Conservation (phyloP, 2,329 filamentous ascomycete species). For the Microsporum ferrugineum region DNA sequence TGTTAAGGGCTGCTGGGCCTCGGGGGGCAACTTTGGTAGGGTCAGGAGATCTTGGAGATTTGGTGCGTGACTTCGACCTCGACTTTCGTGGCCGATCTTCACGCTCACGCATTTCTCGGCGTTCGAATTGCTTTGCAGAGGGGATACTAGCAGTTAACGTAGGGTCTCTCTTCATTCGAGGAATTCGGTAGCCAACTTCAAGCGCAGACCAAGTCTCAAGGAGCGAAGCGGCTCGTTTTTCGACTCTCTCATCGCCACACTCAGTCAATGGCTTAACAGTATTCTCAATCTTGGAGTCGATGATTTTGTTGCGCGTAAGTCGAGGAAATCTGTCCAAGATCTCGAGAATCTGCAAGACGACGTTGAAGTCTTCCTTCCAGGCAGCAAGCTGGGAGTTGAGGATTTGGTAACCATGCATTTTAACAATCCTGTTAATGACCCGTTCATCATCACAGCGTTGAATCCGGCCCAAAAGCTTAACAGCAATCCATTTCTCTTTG, state of each 20-base stretch:
- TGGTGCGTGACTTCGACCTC: constrained; percentile 37
- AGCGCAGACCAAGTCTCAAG: constrained; percentile 80
- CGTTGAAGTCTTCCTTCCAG: constrained; percentile 81
- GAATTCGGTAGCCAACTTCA: constrained; percentile 84
- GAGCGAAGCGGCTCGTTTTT: constrained; percentile 57
- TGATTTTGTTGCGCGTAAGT: constrained; percentile 91
- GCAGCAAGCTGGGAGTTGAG: constrained; percentile 74
- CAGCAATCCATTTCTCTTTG: constrained; percentile 98
- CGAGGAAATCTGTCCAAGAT: constrained; percentile 79
- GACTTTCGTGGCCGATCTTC: constrained; percentile 41
- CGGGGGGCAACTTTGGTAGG: constrained; percentile 25
- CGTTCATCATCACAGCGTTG: constrained; percentile 76
- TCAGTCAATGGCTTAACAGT: constrained; percentile 58
- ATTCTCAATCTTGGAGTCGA: constrained; percentile 86
- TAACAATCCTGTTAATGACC: constrained; percentile 77
- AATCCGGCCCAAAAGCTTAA: constrained; percentile 83
- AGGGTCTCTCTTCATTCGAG: constrained; percentile 72
- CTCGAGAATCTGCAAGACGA: constrained; percentile 77
- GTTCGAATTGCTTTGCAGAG: constrained; percentile 54
- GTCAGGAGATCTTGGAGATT: constrained; percentile 36
- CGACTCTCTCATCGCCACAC: constrained; percentile 64
- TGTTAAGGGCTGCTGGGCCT: constrained; percentile 34
- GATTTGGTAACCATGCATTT: constrained; percentile 95
- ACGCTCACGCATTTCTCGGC: constrained; percentile 43
- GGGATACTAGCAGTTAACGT: constrained; percentile 34